Percentiles rank a stretch among this genome's conserved stretches.
Conservation (phyloP, 192 early-diverging fungal genomes). For the Coemansia sp. region DNA sequence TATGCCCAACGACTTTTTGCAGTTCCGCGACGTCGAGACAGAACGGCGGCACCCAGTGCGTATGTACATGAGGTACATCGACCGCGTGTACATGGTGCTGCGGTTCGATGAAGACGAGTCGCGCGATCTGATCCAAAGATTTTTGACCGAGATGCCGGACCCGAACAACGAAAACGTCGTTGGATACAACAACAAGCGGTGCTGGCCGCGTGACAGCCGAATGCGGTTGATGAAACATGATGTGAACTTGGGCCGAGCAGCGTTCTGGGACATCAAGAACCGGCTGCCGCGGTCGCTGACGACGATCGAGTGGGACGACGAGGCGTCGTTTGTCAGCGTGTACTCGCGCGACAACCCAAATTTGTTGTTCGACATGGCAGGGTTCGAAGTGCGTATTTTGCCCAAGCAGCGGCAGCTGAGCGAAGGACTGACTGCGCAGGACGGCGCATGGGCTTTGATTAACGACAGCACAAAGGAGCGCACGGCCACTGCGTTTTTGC, state of each 20-base stretch:
- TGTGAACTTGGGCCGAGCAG: slow-evolving; percentile 95
- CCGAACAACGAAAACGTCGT: slow-evolving; percentile 98
- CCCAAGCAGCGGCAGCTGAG: slow-evolving; percentile 87
- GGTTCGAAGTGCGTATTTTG: slow-evolving; percentile 95
- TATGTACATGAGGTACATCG: slow-evolving; percentile 93
- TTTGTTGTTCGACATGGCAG: slow-evolving; percentile 84
- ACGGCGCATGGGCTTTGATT: slow-evolving; percentile 88
- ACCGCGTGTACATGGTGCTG: slow-evolving; percentile 91
- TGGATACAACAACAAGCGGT: slow-evolving; percentile 97
- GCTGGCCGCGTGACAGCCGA: slow-evolving; percentile 98
- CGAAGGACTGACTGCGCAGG: slow-evolving; percentile 58
- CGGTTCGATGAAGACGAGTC: slow-evolving; percentile 85
- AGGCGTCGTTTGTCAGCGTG: slow-evolving; percentile 82
- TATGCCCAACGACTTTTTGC: slow-evolving; percentile 95
- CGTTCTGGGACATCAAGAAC: slow-evolving; percentile 99
- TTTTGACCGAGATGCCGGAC: slow-evolving; percentile 96
- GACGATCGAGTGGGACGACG: slow-evolving; percentile 96
- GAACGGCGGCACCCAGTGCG: slow-evolving; percentile 97
- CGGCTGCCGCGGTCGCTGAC: slow-evolving; percentile 94
- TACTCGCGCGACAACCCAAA: slow-evolving; percentile 99
- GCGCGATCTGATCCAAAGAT: slow-evolving; percentile 93
- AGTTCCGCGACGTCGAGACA: slow-evolving; percentile 86
- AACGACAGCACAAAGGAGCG: slow-evolving; percentile 98
- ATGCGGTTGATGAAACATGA: slow-evolving; percentile 99
- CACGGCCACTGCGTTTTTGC: slow-evolving; percentile 93